These are phyloP conservation scores for Primulina tabacum DNA, from an alignment of 257 asterid genomes.

Conservation along the genomic window DNA sequence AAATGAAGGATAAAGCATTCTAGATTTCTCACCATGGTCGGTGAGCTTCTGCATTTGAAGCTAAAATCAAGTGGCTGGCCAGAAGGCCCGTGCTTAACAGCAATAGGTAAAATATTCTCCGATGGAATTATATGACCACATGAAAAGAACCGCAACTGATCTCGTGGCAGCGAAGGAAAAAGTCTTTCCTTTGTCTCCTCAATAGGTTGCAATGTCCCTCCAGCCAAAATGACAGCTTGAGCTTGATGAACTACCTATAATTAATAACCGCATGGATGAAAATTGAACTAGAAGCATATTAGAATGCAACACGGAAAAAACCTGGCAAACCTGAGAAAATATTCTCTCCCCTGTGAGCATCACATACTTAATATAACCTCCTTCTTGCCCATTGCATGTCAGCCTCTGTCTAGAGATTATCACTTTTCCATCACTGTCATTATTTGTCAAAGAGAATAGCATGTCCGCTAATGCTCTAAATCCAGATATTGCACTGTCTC, in stretches of 20 bases:
- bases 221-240: constrained; percentile 86
- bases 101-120: constrained; percentile 77
- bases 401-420: constrained; percentile 53
- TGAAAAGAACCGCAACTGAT: constrained; percentile 68
- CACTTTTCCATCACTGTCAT: constrained; percentile 76
- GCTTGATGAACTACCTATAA: constrained; percentile 66
- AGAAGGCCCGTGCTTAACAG: constrained; percentile 86
- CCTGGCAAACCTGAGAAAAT: constrained; percentile 74
- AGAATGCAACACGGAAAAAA: constrained; percentile 17
- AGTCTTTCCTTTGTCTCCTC: constrained; percentile 94
- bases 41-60: constrained; percentile 67
- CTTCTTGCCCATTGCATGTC: constrained; percentile 44
- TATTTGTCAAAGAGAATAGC: constrained; percentile 71
- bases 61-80: constrained; percentile 77
- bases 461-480: constrained; percentile 65
- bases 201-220: constrained; percentile 94
- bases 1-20: constrained; percentile 12
- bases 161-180: constrained; percentile 60
- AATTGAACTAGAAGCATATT: background rate
- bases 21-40: constrained; percentile 58
- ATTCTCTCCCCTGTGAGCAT: constrained; percentile 97
- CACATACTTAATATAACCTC: constrained; percentile 80
- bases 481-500: constrained; percentile 72
- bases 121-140: constrained; percentile 89
- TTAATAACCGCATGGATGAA: background rate